Percentiles rank a stretch among this genome's conserved stretches.
These are phyloP conservation scores for Neopestalotiopsis sp. DNA, from an alignment of 2,329 filamentous ascomycete genomes.

Conservation along the genomic window DNA sequence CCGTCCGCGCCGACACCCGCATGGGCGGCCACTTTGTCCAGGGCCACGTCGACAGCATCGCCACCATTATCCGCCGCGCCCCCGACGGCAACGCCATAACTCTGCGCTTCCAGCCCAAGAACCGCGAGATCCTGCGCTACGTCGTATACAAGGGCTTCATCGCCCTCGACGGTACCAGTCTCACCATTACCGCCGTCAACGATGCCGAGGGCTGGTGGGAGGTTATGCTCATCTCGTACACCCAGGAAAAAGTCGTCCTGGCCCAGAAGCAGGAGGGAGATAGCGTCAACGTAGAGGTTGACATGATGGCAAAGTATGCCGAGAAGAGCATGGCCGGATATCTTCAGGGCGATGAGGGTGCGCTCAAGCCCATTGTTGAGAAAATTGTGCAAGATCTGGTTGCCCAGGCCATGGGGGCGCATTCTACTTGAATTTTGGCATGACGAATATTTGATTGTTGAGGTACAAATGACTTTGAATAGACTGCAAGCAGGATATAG, in stretches of 20 bases:
- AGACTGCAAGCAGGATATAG: constrained; percentile 4
- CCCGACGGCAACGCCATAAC: constrained; percentile 91
- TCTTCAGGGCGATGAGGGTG: constrained; percentile 53
- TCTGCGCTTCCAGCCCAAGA: constrained; percentile 78
- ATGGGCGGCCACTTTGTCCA: constrained; percentile 99
- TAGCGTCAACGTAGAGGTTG: constrained; percentile 89
- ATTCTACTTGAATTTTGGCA: constrained; percentile 17
- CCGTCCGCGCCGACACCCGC: constrained; percentile 86
- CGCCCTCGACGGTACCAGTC: constrained; percentile 89
- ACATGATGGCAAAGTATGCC: constrained; percentile 84
- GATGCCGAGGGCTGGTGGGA: constrained; percentile 85
- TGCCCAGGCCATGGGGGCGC: constrained; percentile 63
- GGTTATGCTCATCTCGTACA: constrained; percentile 97
- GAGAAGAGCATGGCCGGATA: constrained; percentile 89
- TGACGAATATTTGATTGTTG: not conserved
- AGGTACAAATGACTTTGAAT: not conserved
- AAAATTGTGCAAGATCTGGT: constrained; percentile 78
- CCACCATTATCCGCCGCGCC: constrained; percentile 72
- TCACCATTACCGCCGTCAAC: constrained; percentile 88
- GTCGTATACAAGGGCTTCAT: constrained; percentile 97
- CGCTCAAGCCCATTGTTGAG: constrained; percentile 64
- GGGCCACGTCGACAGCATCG: constrained; percentile 92
- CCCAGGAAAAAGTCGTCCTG: constrained; percentile 88
- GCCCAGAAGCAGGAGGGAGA: constrained; percentile 80
- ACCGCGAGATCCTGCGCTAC: constrained; percentile 76